A percentile compares a stretch with the other conserved stretches of the same genome.
These are phyloP conservation scores for Oryza longistaminata DNA, from an alignment of 176 grass and related monocot genomes.

Conservation along the genomic window DNA sequence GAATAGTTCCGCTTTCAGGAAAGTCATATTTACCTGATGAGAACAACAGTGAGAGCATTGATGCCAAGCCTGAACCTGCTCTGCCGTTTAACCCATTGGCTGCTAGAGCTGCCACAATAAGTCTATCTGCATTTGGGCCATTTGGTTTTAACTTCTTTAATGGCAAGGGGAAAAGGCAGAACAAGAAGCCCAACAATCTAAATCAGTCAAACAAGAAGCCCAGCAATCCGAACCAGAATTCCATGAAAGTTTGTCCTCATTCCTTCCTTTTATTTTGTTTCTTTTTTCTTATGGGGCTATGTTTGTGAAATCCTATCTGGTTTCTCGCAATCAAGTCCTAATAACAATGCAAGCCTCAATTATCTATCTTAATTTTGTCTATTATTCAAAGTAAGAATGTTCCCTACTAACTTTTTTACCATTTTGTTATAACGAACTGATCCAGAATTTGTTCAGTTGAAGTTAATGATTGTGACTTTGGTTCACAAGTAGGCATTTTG, in stretches of 20 bases:
- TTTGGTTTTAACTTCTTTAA: conserved; percentile 79
- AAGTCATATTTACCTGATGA: conserved; percentile 58
- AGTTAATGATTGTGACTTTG: not conserved
- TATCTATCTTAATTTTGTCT: not conserved
- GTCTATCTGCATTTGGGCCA: conserved; percentile 67
- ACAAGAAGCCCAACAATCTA: conserved; percentile 62
- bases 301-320: not conserved
- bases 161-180: conserved; percentile 64
- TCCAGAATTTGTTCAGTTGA: no score
- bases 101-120: conserved; percentile 67
- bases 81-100: conserved; percentile 69
- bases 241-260: conserved; percentile 38
- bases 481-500: not conserved
- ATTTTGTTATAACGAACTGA: not conserved
- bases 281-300: not conserved
- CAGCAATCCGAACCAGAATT: conserved; percentile 35
- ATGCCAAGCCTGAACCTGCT: conserved; percentile 42
- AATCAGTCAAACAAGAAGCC: conserved; percentile 54
- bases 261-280: not conserved
- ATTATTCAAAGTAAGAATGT: not conserved
- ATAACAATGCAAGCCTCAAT: not conserved
- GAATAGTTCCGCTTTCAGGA: conserved; percentile 75
- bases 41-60: conserved; percentile 22
- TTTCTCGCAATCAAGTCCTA: not conserved
- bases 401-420: not conserved